A percentile compares a stretch with the other conserved stretches of the same genome.
Evolutionary conservation across 1,284 basidiomycete genomes (phyloP).

Genomic region (Boletus semigastroideus): DNA sequence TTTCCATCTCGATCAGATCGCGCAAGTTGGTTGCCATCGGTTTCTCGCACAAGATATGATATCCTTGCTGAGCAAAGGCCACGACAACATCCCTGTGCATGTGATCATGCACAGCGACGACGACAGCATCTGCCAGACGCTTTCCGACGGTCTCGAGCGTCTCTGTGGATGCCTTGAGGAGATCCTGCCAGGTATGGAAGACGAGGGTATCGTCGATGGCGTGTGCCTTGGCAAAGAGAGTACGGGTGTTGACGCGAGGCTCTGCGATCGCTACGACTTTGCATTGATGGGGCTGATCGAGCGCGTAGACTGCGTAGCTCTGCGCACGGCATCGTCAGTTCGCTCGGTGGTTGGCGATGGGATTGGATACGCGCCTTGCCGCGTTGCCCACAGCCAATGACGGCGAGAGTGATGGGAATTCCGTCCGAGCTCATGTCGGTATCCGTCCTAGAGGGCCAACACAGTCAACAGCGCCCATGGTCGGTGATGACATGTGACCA

Average conservation of each 20-base stretch:
- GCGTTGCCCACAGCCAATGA: constrained; percentile 80
- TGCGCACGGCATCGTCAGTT: constrained; percentile 29
- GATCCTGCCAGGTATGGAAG: constrained; percentile 71
- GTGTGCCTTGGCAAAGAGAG: constrained; percentile 55
- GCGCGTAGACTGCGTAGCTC: constrained; percentile 68
- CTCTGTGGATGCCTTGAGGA: constrained; percentile 66
- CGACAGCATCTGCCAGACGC: constrained; percentile 76
- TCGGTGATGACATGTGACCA: constrained; percentile 37
- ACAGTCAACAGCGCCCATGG: too few relatives aligned
- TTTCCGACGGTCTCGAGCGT: constrained; percentile 59
- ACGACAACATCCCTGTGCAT: constrained; percentile 73
- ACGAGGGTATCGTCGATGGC: constrained; percentile 62
- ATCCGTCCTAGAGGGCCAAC: constrained; percentile 29
- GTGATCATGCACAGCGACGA: constrained; percentile 76
- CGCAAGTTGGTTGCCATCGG: constrained; percentile 78
- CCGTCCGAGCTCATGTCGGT: constrained; percentile 15
- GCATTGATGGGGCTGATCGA: constrained; percentile 58
- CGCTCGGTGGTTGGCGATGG: neutral
- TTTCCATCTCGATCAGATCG: constrained; percentile 76
- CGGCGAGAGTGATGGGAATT: constrained; percentile 45
- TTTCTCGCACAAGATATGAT: constrained; percentile 88
- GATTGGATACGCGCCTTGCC: constrained; percentile 52
- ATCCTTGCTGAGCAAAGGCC: constrained; percentile 77
- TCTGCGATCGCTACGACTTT: constrained; percentile 83
- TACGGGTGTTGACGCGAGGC: constrained; percentile 66